phyloP scores from a whole-genome alignment of 2,329 filamentous ascomycete species.

The Calonectria naviculata region DNA sequence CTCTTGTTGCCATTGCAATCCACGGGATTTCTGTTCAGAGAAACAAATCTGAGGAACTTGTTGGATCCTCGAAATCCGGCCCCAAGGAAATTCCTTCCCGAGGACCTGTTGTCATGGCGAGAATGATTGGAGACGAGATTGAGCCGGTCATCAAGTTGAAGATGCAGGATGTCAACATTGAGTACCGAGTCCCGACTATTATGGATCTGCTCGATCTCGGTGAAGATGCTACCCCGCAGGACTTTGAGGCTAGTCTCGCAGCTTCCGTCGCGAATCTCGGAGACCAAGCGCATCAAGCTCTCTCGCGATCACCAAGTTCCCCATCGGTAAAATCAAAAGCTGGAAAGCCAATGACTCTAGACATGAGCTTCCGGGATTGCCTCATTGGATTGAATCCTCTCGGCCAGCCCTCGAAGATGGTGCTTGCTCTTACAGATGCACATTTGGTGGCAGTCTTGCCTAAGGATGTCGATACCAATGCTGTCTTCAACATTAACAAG shows the following conservation, averaged over 20 bases:
- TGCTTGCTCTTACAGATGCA: slow-evolving; percentile 83
- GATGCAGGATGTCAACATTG: slow-evolving; percentile 83
- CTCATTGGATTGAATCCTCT: slow-evolving; percentile 87
- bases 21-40: slow-evolving; percentile 70
- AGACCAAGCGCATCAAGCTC: slow-evolving; percentile 67
- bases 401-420: slow-evolving; percentile 77
- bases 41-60: slow-evolving; percentile 76
- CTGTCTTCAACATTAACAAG: slow-evolving; percentile 78
- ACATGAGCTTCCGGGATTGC: slow-evolving; percentile 84
- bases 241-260: slow-evolving; percentile 80
- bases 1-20: slow-evolving; percentile 82
- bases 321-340: slow-evolving; percentile 42
- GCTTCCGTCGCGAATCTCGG: slow-evolving; percentile 83
- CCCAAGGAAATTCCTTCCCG: slow-evolving; percentile 39
- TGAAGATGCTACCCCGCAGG: slow-evolving; percentile 75
- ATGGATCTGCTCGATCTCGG: slow-evolving; percentile 81
- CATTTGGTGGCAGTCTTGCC: slow-evolving; percentile 76
- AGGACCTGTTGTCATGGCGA: slow-evolving; percentile 78
- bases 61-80: slow-evolving; percentile 63
- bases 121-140: slow-evolving; percentile 93
- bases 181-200: slow-evolving; percentile 88
- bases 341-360: slow-evolving; percentile 72
- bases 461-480: slow-evolving; percentile 71
- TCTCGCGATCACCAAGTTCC: slow-evolving; percentile 46
- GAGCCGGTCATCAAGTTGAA: slow-evolving; percentile 92